Evolutionary conservation across 495 filamentous ascomycete species (phyloP).

Genomic region (Clohesyomyces aquaticus): DNA sequence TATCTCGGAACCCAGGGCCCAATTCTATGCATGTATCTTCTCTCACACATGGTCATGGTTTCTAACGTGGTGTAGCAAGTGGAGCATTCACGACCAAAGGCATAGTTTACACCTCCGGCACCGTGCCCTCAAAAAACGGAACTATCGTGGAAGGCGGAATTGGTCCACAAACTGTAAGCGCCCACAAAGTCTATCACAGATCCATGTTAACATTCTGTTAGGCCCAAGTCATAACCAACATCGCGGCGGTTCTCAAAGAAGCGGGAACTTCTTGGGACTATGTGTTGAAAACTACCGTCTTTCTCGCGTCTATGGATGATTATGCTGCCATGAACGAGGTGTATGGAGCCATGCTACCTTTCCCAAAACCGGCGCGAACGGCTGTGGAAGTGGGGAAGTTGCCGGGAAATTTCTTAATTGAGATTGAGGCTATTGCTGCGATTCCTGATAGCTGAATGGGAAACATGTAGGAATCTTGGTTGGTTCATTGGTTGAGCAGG

Average conservation of each 20-base stretch:
- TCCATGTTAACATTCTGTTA: constrained; percentile 2
- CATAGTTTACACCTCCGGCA: constrained; percentile 29
- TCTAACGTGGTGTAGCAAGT: background rate
- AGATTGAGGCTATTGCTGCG: constrained; percentile 35
- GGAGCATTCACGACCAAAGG: constrained; percentile 31
- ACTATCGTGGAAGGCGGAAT: constrained; percentile 30
- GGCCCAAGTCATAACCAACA: constrained; percentile 38
- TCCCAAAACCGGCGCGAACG: constrained; percentile 28
- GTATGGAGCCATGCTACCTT: constrained; percentile 27
- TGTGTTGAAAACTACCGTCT: constrained; percentile 32
- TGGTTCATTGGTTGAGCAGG: too few relatives aligned
- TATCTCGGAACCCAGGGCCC: constrained; percentile 30
- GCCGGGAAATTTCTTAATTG: constrained; percentile 29
- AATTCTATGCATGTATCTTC: constrained; percentile 19
- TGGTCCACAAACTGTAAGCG: constrained; percentile 16
- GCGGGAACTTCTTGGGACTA: constrained; percentile 32
- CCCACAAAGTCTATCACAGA: background rate
- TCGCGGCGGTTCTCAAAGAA: constrained; percentile 31
- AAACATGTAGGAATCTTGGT: background rate
- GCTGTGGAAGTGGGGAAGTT: constrained; percentile 29
- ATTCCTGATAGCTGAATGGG: constrained; percentile 16
- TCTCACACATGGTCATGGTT: background rate
- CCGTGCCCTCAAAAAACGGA: constrained; percentile 26
- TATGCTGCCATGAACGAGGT: constrained; percentile 37
- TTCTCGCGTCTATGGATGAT: constrained; percentile 30